Evolutionary conservation across 139 green algal species (phyloP), one percentile per base, ranked within the genome.

Genomic region (Prasinococcaceae sp.): DNA sequence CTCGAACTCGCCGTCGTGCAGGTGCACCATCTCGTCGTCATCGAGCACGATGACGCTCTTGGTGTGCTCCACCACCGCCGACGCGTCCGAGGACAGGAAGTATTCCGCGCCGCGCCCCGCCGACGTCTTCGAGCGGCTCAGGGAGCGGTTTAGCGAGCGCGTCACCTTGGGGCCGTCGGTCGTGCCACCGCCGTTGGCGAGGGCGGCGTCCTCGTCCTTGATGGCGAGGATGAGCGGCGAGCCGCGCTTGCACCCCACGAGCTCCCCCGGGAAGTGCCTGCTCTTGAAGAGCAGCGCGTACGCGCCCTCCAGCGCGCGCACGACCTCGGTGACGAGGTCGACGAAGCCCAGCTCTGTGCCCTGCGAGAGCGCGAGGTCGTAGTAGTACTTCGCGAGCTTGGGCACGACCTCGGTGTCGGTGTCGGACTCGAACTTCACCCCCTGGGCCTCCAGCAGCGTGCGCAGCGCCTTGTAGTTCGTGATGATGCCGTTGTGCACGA

Each of bases 401-500:
- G 88, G 84, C 44, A 99, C 94, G 50, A 98, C 89, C 69, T 99
- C 92, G 6, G 92, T 98, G 75, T 99, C 92, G 27, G 92, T 99
- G 14, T 98, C 92, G 2, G 78, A 84, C 50, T 84, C 73, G 61
- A 99, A 99, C 1, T 17, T 55, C 61, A 90, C 84, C 24, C 92
- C 90, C 14, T 95, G 65, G 53, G 81, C 65, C 75, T 86, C 70
- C 47, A 55, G 43, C 20, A 62, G 33, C 57, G 25, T 32, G 24
- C 22, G 39, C 22, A 56, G 26, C 20, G 83, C 68, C 47, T 79
- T 71, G 73, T 89, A 94, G 79, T 98, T 99, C 30, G 92, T 98
- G 78, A 99, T 96, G 71, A 97, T 99, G 41, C 90, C 90, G 58
- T 99, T 99, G 81, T 98, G 92, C 27, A 98, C 92, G 6, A 98